A percentile compares a stretch with the other conserved stretches of the same genome.
These are phyloP conservation scores for Phascolomyces articulosus DNA, from an alignment of 371 early-diverging fungal genomes.

Conservation along the genomic window DNA sequence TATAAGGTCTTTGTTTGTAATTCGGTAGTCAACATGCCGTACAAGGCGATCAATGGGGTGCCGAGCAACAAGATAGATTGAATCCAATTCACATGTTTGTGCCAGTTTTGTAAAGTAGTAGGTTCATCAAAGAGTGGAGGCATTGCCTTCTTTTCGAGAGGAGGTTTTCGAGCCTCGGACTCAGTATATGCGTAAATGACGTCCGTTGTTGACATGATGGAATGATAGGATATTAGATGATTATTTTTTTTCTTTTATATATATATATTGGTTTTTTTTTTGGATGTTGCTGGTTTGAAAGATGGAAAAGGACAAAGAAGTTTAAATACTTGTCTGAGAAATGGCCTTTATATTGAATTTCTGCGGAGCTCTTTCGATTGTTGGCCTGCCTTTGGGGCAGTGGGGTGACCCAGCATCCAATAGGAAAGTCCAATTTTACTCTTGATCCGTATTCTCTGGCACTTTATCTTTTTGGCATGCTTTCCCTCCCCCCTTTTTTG, in stretches of 20 bases:
- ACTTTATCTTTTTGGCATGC: not conserved
- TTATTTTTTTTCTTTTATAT: too few relatives aligned
- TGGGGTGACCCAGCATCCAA: slow-evolving; percentile 12
- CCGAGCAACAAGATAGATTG: slow-evolving; percentile 70
- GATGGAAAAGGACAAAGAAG: not conserved
- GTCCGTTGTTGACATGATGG: slow-evolving; percentile 23
- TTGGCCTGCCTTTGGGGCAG: slow-evolving; percentile 17
- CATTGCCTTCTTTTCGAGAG: slow-evolving; percentile 40
- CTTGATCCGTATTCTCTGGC: not conserved
- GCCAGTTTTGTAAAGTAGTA: slow-evolving; percentile 54
- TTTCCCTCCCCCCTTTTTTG: not conserved
- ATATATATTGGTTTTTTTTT: too few relatives aligned
- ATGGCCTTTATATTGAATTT: not conserved
- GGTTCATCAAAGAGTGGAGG: slow-evolving; percentile 60
- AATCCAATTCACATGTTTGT: slow-evolving; percentile 79
- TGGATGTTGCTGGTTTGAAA: too few relatives aligned
- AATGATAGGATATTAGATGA: too few relatives aligned
- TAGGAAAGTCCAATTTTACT: not conserved
- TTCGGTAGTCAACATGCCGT: slow-evolving; percentile 76
- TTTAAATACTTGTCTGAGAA: not conserved
- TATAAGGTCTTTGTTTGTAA: slow-evolving; percentile 71
- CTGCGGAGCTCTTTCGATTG: slow-evolving; percentile 7
- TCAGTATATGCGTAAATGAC: slow-evolving; percentile 41
- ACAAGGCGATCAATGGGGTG: slow-evolving; percentile 83
- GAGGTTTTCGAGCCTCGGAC: slow-evolving; percentile 50